A percentile compares a stretch with the other conserved stretches of the same genome.
phyloP scores from a whole-genome alignment of 768 basidiomycete genomes.

The Leccinum arenicola region DNA sequence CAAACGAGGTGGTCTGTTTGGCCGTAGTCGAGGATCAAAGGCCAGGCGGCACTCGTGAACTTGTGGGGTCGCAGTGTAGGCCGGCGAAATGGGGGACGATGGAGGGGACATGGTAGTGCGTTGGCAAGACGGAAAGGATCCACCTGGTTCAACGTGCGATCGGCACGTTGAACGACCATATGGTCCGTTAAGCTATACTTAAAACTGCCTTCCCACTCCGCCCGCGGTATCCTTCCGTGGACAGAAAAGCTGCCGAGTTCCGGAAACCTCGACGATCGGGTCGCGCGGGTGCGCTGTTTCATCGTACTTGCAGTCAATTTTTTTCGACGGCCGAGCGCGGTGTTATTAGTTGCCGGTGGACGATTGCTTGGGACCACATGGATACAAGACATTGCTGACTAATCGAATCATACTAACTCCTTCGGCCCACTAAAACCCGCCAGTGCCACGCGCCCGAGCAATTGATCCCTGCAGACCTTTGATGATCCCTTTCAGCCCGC shows the following conservation, averaged over 20 bases:
- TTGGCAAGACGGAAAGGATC: slow-evolving; percentile 15
- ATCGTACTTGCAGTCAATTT: neutral
- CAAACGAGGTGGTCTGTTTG: slow-evolving; percentile 40
- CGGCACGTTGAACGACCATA: slow-evolving; percentile 22
- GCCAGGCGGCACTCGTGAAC: slow-evolving; percentile 53
- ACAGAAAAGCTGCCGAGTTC: neutral
- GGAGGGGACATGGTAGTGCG: slow-evolving; percentile 47
- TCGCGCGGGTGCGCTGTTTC: neutral
- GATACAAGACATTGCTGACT: slow-evolving; percentile 8
- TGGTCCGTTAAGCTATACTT: slow-evolving; percentile 32
- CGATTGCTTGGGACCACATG: slow-evolving; percentile 5
- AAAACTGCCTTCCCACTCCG: slow-evolving; percentile 34
- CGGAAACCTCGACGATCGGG: neutral
- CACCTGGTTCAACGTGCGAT: slow-evolving; percentile 21
- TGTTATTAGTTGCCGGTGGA: slow-evolving; percentile 3
- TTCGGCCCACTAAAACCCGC: slow-evolving; percentile 31
- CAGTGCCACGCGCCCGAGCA: slow-evolving; percentile 40
- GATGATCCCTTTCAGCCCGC: slow-evolving; percentile 37
- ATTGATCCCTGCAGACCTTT: slow-evolving; percentile 44
- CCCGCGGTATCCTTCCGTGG: slow-evolving; percentile 13
- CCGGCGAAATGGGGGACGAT: slow-evolving; percentile 38
- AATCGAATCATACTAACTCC: neutral
- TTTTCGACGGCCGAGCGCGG: neutral
- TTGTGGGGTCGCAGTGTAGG: slow-evolving; percentile 56
- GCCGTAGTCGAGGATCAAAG: slow-evolving; percentile 37